Base-by-base conservation (phyloP, 805 yeast species). In the Alloascoidea hylecoeti region DNA sequence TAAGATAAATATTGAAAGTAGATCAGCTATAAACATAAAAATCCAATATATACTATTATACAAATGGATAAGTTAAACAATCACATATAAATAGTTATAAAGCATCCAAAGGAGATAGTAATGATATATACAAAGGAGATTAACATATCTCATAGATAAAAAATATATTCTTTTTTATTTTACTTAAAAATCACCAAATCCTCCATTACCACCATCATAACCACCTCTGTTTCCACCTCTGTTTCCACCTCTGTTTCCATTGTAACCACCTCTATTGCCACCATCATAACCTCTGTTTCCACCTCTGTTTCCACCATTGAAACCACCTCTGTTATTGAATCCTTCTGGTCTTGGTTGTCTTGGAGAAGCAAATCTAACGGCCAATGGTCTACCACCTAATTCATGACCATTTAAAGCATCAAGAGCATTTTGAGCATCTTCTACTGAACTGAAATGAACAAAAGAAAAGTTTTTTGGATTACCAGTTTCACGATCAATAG, bases 401-500 rank as follows among this genome's bases (percentile, higher is more conserved):
- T 9, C 9, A 9, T 23, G 13, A 9, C 30, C 95, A 67, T 92
- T 82, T 61, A 89, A 75, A 54, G 70, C 89, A 39, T 84, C 96
- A 50, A 89, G 94, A 44, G 97, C 95, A 66, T 76, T 75, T 51
- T 70, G 75, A 49, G 98, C 98, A 50, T 77, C 71, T 55, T 80
- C 86, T 64, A 89, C 97, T 51, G 64, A 58, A 62, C 77, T 95
- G 53, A 58, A 92, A 77, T 92, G 86, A 54, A 92, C 84, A 60
- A 92, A 92, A 53, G 95, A 97, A 56, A 89, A 92, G 51, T 97
- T 96, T 61, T 76, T 82, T 48, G 94, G 76, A 64, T 84, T 86
- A 57, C 92, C 94, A 52, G 80, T 85, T 48, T 64, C 72, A 58
- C 84, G 95, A 57, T 66, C 71, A 61, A 85, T 83, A 50, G 85